Percentiles rank a stretch among this genome's conserved stretches.
Conservation (phyloP, 2,329 filamentous ascomycete genomes). For the Neurospora sp. region DNA sequence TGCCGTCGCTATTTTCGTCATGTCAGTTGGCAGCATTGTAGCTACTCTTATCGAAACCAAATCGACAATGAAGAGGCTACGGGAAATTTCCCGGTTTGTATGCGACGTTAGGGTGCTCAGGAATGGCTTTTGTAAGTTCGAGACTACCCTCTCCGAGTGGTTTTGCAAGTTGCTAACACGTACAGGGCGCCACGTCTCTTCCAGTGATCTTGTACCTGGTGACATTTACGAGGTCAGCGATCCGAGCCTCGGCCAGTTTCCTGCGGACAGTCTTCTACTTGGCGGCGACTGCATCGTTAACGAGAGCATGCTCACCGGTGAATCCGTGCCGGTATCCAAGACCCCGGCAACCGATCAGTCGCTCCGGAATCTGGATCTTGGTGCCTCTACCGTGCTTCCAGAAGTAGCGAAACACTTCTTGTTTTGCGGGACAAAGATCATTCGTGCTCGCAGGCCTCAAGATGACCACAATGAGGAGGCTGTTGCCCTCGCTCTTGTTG, state of each 20-base stretch:
- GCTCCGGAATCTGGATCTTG: slow-evolving; percentile 65
- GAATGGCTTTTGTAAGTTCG: slow-evolving; percentile 74
- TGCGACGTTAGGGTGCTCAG: slow-evolving; percentile 90
- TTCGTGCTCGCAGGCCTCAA: slow-evolving; percentile 79
- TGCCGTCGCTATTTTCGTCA: slow-evolving; percentile 85
- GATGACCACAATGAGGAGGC: slow-evolving; percentile 79
- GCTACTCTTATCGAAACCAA: slow-evolving; percentile 85
- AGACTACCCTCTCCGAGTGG: background rate
- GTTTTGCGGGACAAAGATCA: slow-evolving; percentile 91
- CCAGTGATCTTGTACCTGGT: slow-evolving; percentile 81
- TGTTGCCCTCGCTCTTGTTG: slow-evolving; percentile 81
- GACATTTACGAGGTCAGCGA: slow-evolving; percentile 97
- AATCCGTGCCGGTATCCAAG: slow-evolving; percentile 96
- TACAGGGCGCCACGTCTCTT: slow-evolving; percentile 68
- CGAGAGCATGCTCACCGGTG: slow-evolving; percentile 96
- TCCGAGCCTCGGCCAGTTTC: slow-evolving; percentile 76
- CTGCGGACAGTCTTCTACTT: slow-evolving; percentile 82
- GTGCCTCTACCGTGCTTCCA: slow-evolving; percentile 71
- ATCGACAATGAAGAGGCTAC: slow-evolving; percentile 80
- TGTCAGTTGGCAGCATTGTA: slow-evolving; percentile 85
- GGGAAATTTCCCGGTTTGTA: slow-evolving; percentile 88
- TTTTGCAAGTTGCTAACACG: background rate
- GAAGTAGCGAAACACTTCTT: slow-evolving; percentile 82
- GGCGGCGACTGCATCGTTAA: slow-evolving; percentile 97
- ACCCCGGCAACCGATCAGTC: slow-evolving; percentile 72